These are phyloP conservation scores for Amorphotheca resinae DNA, from an alignment of 495 filamentous ascomycete species.

Conservation along the genomic window DNA sequence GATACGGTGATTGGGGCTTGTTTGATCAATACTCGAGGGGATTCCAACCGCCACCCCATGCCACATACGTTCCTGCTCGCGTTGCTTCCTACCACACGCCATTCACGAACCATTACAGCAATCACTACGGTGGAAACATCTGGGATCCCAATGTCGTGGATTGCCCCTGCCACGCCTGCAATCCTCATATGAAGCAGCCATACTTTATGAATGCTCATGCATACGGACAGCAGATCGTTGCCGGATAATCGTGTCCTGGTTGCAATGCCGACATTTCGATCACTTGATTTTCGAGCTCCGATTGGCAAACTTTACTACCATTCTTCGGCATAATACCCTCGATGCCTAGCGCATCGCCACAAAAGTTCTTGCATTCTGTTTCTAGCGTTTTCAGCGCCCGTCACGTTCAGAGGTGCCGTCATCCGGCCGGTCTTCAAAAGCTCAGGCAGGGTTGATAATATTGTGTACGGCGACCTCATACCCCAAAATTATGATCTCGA, in stretches of 20 bases:
- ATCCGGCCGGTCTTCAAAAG: conserved; percentile 15
- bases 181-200: conserved; percentile 14
- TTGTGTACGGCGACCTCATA: conserved; percentile 8
- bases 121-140: conserved; percentile 11
- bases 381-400: conserved; percentile 20
- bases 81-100: conserved; percentile 16
- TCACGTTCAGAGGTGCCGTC: conserved; percentile 19
- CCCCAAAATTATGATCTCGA: conserved; percentile 19
- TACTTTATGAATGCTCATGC: conserved; percentile 13
- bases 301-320: background rate
- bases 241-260: conserved; percentile 7
- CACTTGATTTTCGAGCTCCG: conserved; percentile 1
- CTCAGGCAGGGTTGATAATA: conserved; percentile 14
- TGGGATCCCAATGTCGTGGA: conserved; percentile 12
- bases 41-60: conserved; percentile 10
- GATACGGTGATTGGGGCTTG: conserved; percentile 18
- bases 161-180: conserved; percentile 16
- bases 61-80: conserved; percentile 12
- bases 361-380: conserved; percentile 22
- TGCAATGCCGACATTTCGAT: too few relatives aligned
- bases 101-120: conserved; percentile 10
- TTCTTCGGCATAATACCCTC: conserved; percentile 10
- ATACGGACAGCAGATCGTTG: conserved; percentile 17
- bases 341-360: conserved; percentile 19
- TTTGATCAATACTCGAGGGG: conserved; percentile 13